Conservation (phyloP, 164 flowering plant genomes). For the Sextonia rubra region DNA sequence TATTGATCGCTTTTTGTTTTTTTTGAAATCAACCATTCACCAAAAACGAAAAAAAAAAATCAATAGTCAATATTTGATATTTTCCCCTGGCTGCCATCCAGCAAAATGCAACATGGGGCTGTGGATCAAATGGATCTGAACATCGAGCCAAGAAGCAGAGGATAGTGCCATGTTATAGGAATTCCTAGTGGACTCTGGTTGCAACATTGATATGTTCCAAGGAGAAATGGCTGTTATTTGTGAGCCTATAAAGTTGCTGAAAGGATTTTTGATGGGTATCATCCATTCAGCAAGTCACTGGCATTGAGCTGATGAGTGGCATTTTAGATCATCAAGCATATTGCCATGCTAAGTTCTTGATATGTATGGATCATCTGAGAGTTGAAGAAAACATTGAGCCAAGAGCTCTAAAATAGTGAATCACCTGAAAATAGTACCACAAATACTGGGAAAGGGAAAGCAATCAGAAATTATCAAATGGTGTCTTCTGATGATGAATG, state of each 20-base stretch:
- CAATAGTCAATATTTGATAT: too few species aligned
- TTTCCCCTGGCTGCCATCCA: too few species aligned
- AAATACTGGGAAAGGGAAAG: slow-evolving; percentile 12
- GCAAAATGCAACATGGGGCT: too few species aligned
- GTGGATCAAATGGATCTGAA: too few species aligned
- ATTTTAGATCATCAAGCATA: slow-evolving; percentile 53
- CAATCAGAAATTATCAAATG: background rate
- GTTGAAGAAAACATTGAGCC: slow-evolving; percentile 16
- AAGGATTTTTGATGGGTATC: slow-evolving; percentile 55
- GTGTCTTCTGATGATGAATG: slow-evolving; percentile 43
- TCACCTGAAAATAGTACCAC: slow-evolving; percentile 4
- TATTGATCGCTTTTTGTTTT: too few species aligned
- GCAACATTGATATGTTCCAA: slow-evolving; percentile 59
- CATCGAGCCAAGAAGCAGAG: slow-evolving; percentile 45
- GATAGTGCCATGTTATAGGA: slow-evolving; percentile 79
- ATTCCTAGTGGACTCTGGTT: slow-evolving; percentile 76
- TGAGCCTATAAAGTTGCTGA: slow-evolving; percentile 62
- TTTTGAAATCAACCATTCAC: too few species aligned
- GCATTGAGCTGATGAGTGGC: slow-evolving; percentile 55
- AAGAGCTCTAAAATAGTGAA: slow-evolving; percentile 18
- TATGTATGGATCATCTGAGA: slow-evolving; percentile 16
- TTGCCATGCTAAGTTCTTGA: slow-evolving; percentile 28
- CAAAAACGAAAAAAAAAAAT: too few species aligned
- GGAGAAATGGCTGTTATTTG: slow-evolving; percentile 92
- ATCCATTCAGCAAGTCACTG: slow-evolving; percentile 54